Evolutionary conservation across 2,329 filamentous ascomycete genomes (phyloP).

Genomic region (Calonectria naviculata): DNA sequence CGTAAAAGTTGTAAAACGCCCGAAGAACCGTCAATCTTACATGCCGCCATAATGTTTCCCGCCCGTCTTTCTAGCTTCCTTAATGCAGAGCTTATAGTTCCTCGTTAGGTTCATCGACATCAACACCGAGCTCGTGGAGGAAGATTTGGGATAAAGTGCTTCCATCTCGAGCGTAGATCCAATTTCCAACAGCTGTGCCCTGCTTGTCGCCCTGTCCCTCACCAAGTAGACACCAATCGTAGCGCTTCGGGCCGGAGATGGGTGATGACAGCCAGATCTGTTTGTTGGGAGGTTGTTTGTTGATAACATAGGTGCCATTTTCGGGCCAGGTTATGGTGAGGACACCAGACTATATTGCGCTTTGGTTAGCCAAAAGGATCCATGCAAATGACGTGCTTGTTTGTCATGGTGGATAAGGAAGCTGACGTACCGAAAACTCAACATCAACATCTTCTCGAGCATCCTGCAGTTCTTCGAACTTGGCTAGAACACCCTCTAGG

Average conservation of each 20-base stretch:
- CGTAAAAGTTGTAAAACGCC: conserved; percentile 24
- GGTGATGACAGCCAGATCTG: conserved; percentile 98
- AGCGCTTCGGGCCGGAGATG: conserved; percentile 90
- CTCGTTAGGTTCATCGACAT: conserved; percentile 54
- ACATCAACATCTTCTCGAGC: conserved; percentile 81
- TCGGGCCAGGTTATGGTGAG: conserved; percentile 78
- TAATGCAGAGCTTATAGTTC: conserved; percentile 34
- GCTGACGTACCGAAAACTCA: conserved; percentile 81
- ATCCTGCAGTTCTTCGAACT: conserved; percentile 82
- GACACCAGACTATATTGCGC: conserved; percentile 78
- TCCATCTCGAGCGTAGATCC: conserved; percentile 92
- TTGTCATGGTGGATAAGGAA: not conserved
- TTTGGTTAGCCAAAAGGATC: conserved; percentile 24
- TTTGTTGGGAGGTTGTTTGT: conserved; percentile 98
- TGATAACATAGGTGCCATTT: conserved; percentile 89
- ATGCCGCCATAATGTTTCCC: not conserved
- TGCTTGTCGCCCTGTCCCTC: conserved; percentile 82
- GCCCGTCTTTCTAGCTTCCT: not conserved
- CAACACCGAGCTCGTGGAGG: conserved; percentile 79
- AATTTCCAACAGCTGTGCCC: conserved; percentile 77
- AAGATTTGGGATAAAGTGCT: conserved; percentile 79
- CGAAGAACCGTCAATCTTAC: conserved; percentile 13
- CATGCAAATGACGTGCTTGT: not conserved
- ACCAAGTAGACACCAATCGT: conserved; percentile 83
- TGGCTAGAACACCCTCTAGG: conserved; percentile 67